Evolutionary conservation across 495 filamentous ascomycete genomes (phyloP), one percentile per base, ranked within the genome.

Genomic region (Arthonia radiata): DNA sequence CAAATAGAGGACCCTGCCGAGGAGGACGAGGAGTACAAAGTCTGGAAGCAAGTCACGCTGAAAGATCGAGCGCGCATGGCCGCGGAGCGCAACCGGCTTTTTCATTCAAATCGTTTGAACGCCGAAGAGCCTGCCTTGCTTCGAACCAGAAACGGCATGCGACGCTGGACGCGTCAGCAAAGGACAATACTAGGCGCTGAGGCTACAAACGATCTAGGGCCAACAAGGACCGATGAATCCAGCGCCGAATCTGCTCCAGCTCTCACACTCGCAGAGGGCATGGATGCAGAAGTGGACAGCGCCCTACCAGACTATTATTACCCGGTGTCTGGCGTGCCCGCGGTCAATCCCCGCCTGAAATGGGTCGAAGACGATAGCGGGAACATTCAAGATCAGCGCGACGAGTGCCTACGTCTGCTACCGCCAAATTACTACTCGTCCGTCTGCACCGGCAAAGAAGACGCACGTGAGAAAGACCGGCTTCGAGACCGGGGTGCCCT

Each of bases 1-100:
- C 31, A 40, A 13, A 29, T 33, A 8, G 57, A 59, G 27, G 56
- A 67, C 32, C 43, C 52, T 14, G 71, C 74, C 25, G 39, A 67
- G 26, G 71, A 92, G 35, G 82, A 93, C 37, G 65, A 77, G 1
- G 82, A 90, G 37, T 91, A 82, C 52, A 89, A 89, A 42, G 76
- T 81, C 22, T 99, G 86, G 86, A 99, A 94, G 53, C 82, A 90
- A 44, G 77, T 92, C 19, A 99, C 86, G 2, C 93, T 93, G 49
- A 91, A 89, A 44, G 81, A 89, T 34, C 67, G 86, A 24, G 86
- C 86, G n/a, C 52, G 74, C 9, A 66, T 83, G 21, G 80, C 86
- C 6, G 64, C 71, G 31, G 61, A 71, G 32, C 56, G 86, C 14
- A 71, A 82, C 47, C 71, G 76, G 25, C 59, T 94, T 13, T 83